phyloP scores from a whole-genome alignment of 805 yeast genomes.

The Yamadazyma philogaea region DNA sequence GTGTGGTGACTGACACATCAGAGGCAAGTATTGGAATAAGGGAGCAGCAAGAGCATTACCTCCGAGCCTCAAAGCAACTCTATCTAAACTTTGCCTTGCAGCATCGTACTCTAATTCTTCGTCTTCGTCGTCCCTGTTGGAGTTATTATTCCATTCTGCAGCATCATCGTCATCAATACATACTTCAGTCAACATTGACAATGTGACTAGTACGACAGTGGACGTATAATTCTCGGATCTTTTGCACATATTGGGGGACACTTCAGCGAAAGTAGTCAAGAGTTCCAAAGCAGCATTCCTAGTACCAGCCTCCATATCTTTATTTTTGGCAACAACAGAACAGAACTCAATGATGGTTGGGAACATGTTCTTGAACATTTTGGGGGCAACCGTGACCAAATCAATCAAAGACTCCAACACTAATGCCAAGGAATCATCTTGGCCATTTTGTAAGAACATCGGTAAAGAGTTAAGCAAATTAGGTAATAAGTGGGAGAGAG shows the following conservation, averaged over 20 bases:
- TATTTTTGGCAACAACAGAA: conserved; percentile 76
- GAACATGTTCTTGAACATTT: conserved; percentile 89
- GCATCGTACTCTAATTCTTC: conserved; percentile 86
- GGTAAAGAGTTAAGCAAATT: conserved; percentile 83
- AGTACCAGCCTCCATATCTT: conserved; percentile 72
- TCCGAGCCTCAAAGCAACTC: conserved; percentile 78
- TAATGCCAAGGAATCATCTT: conserved; percentile 76
- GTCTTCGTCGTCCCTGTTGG: conserved; percentile 71
- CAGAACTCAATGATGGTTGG: conserved; percentile 83
- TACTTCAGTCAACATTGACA: conserved; percentile 88
- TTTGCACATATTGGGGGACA: conserved; percentile 94
- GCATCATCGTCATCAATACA: conserved; percentile 85
- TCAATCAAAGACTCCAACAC: conserved; percentile 90
- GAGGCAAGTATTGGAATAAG: conserved; percentile 80
- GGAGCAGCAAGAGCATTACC: conserved; percentile 85
- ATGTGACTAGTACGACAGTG: conserved; percentile 66
- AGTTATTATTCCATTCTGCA: conserved; percentile 80
- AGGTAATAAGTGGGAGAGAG: conserved; percentile 77
- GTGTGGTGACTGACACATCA: conserved; percentile 67
- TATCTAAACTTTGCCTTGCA: conserved; percentile 91
- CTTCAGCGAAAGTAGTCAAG: conserved; percentile 85
- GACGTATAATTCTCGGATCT: conserved; percentile 68
- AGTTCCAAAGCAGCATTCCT: conserved; percentile 87
- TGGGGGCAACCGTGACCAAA: conserved; percentile 89
- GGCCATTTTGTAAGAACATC: conserved; percentile 72